phyloP scores from a whole-genome alignment of 352 stramenopile species.

The Phytophthora chlamydospora region DNA sequence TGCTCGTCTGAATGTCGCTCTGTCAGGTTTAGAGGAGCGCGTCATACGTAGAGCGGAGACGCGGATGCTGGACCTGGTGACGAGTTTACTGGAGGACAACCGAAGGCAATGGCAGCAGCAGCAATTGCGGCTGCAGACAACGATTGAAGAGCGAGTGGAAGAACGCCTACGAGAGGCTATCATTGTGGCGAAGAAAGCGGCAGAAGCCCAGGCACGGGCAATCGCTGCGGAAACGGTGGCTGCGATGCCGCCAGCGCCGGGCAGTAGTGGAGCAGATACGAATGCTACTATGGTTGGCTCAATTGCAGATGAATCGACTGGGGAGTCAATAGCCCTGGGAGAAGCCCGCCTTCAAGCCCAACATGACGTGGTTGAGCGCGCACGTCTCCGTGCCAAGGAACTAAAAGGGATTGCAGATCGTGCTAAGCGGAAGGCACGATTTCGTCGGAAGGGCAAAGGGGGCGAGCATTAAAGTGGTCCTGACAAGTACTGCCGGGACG shows the following conservation, averaged over 20 bases:
- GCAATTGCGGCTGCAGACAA: background rate
- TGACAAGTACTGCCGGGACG: too few relatives aligned
- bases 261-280: background rate
- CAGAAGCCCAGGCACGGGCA: constrained; percentile 5
- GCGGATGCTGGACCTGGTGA: background rate
- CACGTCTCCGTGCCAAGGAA: constrained; percentile 1
- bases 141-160: constrained; percentile 2
- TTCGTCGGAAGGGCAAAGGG: background rate
- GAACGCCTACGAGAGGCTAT: background rate
- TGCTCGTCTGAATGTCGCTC: background rate
- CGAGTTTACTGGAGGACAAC: constrained; percentile 8
- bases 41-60: background rate
- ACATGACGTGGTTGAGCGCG: constrained; percentile 5
- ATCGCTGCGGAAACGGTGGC: background rate
- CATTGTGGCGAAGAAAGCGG: constrained; percentile 6
- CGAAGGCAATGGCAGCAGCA: background rate
- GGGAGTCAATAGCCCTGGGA: background rate
- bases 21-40: background rate
- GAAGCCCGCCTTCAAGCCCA: background rate
- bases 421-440: background rate
- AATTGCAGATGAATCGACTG: background rate
- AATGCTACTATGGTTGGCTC: background rate
- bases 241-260: background rate
- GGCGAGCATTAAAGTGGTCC: background rate
- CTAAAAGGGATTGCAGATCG: background rate